Percentiles rank a stretch among this genome's conserved stretches.
phyloP scores from a whole-genome alignment of 2,329 filamentous ascomycete species.

The Sclerotinia trifoliorum region DNA sequence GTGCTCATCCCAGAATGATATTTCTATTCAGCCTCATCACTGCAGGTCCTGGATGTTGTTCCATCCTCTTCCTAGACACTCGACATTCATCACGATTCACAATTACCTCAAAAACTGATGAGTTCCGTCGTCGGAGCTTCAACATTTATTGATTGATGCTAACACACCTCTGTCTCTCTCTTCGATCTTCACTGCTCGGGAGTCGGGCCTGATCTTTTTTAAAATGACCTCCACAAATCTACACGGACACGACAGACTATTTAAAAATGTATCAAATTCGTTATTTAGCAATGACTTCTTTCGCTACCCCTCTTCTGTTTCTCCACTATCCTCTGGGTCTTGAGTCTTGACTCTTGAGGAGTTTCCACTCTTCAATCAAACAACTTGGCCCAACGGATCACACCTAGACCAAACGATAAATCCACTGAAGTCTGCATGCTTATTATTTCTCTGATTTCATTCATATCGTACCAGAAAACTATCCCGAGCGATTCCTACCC shows the following conservation, averaged over 20 bases:
- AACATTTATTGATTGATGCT: background rate
- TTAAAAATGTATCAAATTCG: constrained; percentile 7
- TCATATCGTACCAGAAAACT: background rate
- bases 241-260: constrained; percentile 1
- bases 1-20: background rate
- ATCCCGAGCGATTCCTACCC: background rate
- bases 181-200: background rate
- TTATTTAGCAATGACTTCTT: constrained; percentile 3
- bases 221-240: constrained; percentile 18
- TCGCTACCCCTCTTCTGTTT: constrained; percentile 4
- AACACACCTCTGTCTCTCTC: constrained; percentile 1
- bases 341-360: background rate
- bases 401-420: background rate
- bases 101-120: background rate
- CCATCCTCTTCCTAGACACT: background rate
- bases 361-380: constrained; percentile 10
- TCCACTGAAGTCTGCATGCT: background rate
- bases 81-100: background rate
- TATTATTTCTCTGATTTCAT: constrained; percentile 9
- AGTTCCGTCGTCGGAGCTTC: constrained; percentile 6
- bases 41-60: constrained; percentile 3
- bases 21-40: constrained; percentile 19
- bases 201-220: constrained; percentile 8
- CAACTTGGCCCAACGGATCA: background rate
- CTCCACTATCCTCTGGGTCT: constrained; percentile 5